Percentiles rank a stretch among this genome's conserved stretches.
phyloP scores from a whole-genome alignment of 306 rosid species.

The Lithocarpus polystachyus region DNA sequence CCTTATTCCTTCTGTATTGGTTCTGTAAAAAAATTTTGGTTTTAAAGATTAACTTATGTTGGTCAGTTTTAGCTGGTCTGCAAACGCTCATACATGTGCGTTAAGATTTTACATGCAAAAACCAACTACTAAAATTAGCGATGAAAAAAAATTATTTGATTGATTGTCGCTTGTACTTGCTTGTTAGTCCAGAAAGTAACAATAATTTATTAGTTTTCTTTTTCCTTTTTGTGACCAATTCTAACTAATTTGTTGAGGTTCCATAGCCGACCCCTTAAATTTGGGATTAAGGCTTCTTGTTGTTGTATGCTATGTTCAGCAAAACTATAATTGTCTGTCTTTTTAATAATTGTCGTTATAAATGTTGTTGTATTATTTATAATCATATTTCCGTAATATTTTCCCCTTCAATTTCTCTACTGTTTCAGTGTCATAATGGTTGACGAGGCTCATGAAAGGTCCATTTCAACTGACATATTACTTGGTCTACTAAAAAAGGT shows the following conservation, averaged over 20 bases:
- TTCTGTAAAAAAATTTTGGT: not conserved
- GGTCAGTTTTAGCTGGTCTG: not conserved
- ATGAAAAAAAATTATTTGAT: not conserved
- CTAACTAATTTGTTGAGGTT: not conserved
- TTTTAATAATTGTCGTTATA: not conserved
- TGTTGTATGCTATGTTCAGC: not conserved
- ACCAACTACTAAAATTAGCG: not conserved
- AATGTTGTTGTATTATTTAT: not conserved
- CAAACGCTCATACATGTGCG: not conserved
- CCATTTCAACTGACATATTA: slow-evolving; percentile 88
- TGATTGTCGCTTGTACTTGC: not conserved
- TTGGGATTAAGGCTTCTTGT: too few relatives aligned
- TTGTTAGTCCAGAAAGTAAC: not conserved
- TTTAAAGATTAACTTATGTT: not conserved
- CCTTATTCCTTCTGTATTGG: not conserved
- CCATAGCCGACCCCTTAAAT: too few relatives aligned
- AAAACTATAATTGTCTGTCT: not conserved
- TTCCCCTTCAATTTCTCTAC: slow-evolving; percentile 6
- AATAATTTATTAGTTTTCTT: not conserved
- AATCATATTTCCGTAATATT: not conserved
- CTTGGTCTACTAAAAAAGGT: slow-evolving; percentile 96
- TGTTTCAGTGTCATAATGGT: slow-evolving; percentile 78
- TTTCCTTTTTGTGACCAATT: not conserved
- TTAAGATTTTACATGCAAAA: not conserved
- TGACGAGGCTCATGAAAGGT: slow-evolving; percentile 98